These are phyloP conservation scores for Calonectria fujianensis DNA, from an alignment of 2,329 filamentous ascomycete genomes.

Conservation along the genomic window DNA sequence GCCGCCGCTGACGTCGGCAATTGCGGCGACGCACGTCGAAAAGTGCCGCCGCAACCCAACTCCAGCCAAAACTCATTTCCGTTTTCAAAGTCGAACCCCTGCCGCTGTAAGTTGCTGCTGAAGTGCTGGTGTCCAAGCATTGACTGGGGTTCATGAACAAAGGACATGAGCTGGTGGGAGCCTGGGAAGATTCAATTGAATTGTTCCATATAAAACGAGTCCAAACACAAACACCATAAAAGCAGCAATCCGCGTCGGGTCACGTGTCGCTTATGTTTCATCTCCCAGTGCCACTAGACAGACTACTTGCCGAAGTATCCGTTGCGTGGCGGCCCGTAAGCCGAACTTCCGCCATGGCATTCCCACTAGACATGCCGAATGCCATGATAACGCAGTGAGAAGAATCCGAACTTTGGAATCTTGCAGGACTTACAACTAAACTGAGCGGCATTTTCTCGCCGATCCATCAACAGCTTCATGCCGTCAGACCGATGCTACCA, in stretches of 20 bases:
- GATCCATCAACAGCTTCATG: not conserved
- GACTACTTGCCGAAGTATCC: not conserved
- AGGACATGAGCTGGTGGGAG: no score
- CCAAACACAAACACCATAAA: not conserved
- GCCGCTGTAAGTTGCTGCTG: not conserved
- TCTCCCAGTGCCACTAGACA: slow-evolving; percentile 4
- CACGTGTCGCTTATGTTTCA: not conserved
- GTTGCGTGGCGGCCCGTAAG: not conserved
- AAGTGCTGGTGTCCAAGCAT: no score
- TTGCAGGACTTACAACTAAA: no score
- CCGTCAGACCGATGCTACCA: slow-evolving; percentile 9
- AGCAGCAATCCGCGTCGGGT: not conserved
- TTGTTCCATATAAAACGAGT: not conserved
- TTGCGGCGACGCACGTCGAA: slow-evolving; percentile 8
- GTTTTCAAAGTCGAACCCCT: not conserved
- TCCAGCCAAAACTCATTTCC: not conserved
- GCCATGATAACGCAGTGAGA: not conserved
- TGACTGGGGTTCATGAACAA: no score
- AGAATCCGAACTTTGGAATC: not conserved
- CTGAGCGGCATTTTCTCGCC: slow-evolving; percentile 12
- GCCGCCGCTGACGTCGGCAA: slow-evolving; percentile 8
- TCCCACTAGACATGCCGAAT: slow-evolving; percentile 14
- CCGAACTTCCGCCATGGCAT: slow-evolving; percentile 23
- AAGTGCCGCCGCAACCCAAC: not conserved
- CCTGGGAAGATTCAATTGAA: no score